Evolutionary conservation across 2,329 filamentous ascomycete genomes (phyloP), one percentile per base, ranked within the genome.

Genomic region (Acephala macrosclerotiorum): DNA sequence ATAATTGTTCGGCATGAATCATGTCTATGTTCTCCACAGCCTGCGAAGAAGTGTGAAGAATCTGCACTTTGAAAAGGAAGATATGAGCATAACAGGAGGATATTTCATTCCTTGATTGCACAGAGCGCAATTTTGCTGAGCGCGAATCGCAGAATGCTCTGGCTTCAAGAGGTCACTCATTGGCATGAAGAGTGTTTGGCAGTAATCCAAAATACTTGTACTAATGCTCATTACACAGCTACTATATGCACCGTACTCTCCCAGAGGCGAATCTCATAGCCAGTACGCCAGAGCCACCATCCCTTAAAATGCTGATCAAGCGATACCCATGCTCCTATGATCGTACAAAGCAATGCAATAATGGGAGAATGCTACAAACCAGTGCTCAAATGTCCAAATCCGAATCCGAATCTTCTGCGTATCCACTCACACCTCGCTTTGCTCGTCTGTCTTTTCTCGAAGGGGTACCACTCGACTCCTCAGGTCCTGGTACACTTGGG

Each of bases 401-500:
- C 16, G 70, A 73, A 18, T 65, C 73, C 29, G 74, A 75, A 64
- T 74, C 70, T 64, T 77, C 75, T 7, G 74, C 74, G 64, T 77
- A 77, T 12, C 74, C 76, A 68, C 71, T 73, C 8, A 73, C 67
- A 45, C 73, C 70, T 61, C 71, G 68, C 66, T 76, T 77, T 12
- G 75, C 76, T 68, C 68, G 72, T 63, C 76, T 72, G 63, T 77
- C 75, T 61, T 75, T 71, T 57, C 69, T 74, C 47, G 68, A 69
- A 20, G 71, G 73, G 56, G 69, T 76, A 29, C 72, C 71, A n/a
- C 67, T 40, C 9, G 49, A 49, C 57, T 78, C 79, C 40, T 75
- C 74, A 38, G 76, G 75, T n/a, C 71, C 74, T 7, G 78, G 73
- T n/a, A 77, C 66, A 45, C 79, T 79, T 2, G 86, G 85, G 72